Base-by-base conservation (phyloP, 805 yeast species). In the Nakazawaea holstii region DNA sequence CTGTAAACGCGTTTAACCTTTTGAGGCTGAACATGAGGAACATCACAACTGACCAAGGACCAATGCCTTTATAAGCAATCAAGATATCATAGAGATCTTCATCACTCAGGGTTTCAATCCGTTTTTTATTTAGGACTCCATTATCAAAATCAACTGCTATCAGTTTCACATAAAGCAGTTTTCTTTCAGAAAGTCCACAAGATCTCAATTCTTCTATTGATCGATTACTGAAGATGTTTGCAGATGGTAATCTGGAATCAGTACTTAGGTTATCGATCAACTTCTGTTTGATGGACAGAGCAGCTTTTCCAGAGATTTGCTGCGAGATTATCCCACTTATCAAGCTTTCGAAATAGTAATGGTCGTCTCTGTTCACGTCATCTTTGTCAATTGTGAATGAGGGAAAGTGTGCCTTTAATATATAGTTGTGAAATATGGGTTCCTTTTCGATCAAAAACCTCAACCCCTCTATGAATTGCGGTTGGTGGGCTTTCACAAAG, bases 31-130 rank as follows among this genome's bases (percentile, higher is more conserved):
- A 88, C 20, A 84, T 58, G 14, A 87, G 64, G 62, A 89, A 91
- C 96, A 91, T 91, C 46, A 84, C 85, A 0, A 94, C 91, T 4
- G 90, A 79, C 98, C 98, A 91, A 1, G 74, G 73, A 0, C 94
- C 95, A 14, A 87, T 75, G 0, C 95, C 95, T 56, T 85, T 84
- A 52, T 85, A 67, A 26, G 60, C 60, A 0, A 76, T 73, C 45
- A 84, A 62, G 49, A 73, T 75, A 15, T 70, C 70, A 1, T 74
- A 58, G 13, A 84, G 64, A 20, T 68, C 79, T 2, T 75, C 76
- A 41, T 76, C 70, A 3, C 68, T 51, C 31, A 65, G 65, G 0
- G 53, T 48, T 2, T 49, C 37, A 51, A 82, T 74, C 43, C 74
- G 65, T 1, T 63, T 64, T 1, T 59, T 55, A 1, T 67, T 59